phyloP scores from a whole-genome alignment of 345 rosid genomes.

The Eucalyptus marginata region DNA sequence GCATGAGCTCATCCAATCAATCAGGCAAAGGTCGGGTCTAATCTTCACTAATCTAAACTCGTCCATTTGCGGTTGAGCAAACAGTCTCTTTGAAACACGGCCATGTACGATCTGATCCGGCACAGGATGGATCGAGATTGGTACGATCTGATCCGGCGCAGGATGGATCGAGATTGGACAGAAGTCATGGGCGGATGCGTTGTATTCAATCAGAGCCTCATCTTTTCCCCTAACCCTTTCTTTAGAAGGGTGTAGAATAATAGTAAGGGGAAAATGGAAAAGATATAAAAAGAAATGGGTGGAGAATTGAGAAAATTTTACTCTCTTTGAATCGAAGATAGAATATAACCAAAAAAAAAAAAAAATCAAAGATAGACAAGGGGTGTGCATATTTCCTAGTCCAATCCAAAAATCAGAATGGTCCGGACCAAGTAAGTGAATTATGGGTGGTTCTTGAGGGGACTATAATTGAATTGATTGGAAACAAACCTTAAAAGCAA shows the following conservation, averaged over 20 bases:
- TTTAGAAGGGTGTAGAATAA: background rate
- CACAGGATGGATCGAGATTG: background rate
- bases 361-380: too few species aligned
- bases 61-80: background rate
- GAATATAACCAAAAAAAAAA: background rate
- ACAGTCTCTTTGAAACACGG: background rate
- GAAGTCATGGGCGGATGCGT: background rate
- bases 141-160: too few species aligned
- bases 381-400: background rate
- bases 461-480: background rate
- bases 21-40: background rate
- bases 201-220: background rate
- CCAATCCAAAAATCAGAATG: background rate
- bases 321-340: too few species aligned
- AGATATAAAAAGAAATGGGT: background rate
- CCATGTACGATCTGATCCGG: background rate
- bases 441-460: background rate
- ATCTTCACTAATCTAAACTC: background rate
- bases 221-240: background rate
- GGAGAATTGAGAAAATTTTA: background rate
- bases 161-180: background rate
- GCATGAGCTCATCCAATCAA: background rate
- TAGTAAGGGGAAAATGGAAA: background rate
- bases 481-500: too few species aligned
- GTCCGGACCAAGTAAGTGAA: fast-evolving